phyloP scores from a whole-genome alignment of 768 basidiomycete species.

The Hygrophoropsis aurantiaca region DNA sequence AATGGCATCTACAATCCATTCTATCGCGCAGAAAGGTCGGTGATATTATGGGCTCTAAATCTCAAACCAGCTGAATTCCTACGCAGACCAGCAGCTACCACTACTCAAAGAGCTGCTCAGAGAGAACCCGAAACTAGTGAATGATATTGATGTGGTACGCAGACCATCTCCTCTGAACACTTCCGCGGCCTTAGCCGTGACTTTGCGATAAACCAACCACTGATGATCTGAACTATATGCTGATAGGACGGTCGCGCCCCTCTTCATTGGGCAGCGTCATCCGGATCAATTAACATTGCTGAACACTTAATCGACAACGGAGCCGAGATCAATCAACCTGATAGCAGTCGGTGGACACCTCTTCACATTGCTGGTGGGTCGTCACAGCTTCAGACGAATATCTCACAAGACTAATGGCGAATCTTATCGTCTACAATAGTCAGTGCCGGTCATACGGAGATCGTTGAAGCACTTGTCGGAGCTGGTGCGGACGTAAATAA shows the following conservation, averaged over 20 bases:
- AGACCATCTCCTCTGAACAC: background rate
- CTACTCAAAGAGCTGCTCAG: conserved; percentile 65
- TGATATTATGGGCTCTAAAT: too few species aligned
- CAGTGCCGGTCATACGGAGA: conserved; percentile 76
- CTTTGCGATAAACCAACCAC: background rate
- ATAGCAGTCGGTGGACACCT: conserved; percentile 73
- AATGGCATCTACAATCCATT: background rate
- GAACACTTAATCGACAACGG: conserved; percentile 69
- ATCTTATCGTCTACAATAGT: conserved; percentile 50
- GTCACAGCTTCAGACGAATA: background rate
- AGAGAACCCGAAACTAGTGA: conserved; percentile 61
- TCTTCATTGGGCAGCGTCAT: conserved; percentile 84
- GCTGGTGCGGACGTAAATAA: conserved; percentile 82
- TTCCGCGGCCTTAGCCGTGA: background rate
- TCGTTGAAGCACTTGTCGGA: conserved; percentile 75
- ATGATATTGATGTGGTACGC: conserved; percentile 62
- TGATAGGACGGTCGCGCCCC: conserved; percentile 75
- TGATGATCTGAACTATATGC: background rate
- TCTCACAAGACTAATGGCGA: background rate
- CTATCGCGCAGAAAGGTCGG: background rate
- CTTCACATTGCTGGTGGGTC: conserved; percentile 76
- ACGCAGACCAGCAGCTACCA: conserved; percentile 58
- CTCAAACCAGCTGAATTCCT: background rate
- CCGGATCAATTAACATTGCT: conserved; percentile 65
- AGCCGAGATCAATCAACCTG: conserved; percentile 65